Evolutionary conservation across 2,329 filamentous ascomycete genomes (phyloP), one percentile per base, ranked within the genome.

Genomic region (Penicillium sp.): DNA sequence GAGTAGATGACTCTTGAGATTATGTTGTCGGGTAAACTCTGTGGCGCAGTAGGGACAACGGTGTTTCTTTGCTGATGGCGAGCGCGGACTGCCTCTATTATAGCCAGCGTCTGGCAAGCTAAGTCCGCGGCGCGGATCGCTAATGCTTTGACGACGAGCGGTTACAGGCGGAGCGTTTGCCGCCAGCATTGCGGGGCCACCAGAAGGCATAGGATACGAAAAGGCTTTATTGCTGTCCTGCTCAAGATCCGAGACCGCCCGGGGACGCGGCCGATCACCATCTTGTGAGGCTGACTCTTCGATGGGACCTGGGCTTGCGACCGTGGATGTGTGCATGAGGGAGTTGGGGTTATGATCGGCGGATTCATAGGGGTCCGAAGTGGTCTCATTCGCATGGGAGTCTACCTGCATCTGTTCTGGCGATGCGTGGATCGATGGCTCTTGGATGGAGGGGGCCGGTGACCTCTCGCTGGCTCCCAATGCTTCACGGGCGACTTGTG

Each of bases 1-100:
- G 70, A 99, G 84, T 53, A 99, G 83, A 77, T 99, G 94, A 64
- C 92, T 97, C 77, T 97, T 99, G 24, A 97, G 83, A 68, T 99
- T 97, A 72, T 97, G 94, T 71, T 97, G 94, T 40, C 94, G 86
- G 24, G 94, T 99, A 65, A 99, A 99, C 68, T 96, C 94, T 5
- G 94, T 97, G 34, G 91, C 86, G 80, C 94, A 99, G 73, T 96
- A 96, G 0, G 91, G 93, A 69, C 94, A 99, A 73, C 94, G 96
- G 78, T 99, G 93, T 68, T 94, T 93, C 77, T 96, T 97, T 48
- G 84, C 82, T 23, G 87, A 87, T 0, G 89, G 87, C 5, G 91
- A 91, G 64, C 86, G 84, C 44, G 87, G 86, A 50, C 79, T 80
- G 59, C 77, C 78, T 67, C 83, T 79, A 49, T 79, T 77, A 50